Conservation (phyloP, 805 yeast genomes). For the Teunomyces pallodes region DNA sequence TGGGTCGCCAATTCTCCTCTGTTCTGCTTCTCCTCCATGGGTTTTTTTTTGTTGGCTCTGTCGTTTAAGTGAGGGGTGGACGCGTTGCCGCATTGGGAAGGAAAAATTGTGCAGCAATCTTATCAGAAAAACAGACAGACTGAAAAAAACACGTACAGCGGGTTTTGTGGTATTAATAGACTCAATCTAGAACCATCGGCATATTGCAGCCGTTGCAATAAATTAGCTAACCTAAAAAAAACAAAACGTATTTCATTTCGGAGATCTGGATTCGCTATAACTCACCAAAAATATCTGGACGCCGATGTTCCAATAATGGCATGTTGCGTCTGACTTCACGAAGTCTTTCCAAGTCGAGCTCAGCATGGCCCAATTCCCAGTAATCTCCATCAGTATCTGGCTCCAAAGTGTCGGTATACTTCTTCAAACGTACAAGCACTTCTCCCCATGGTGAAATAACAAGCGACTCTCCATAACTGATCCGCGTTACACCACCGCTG, state of each 20-base stretch:
- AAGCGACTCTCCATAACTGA: slow-evolving; percentile 83
- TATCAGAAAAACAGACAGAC: not conserved
- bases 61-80: slow-evolving; percentile 2
- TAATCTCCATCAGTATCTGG: slow-evolving; percentile 29
- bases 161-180: not conserved
- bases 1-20: not conserved
- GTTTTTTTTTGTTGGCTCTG: not conserved
- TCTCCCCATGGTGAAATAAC: slow-evolving; percentile 94
- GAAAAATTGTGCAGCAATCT: not conserved
- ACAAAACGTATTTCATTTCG: too few relatives aligned
- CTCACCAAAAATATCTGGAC: slow-evolving; percentile 56
- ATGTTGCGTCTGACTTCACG: slow-evolving; percentile 57
- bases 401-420: slow-evolving; percentile 24
- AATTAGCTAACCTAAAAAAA: too few relatives aligned
- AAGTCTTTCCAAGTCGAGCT: slow-evolving; percentile 54
- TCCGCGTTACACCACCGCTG: slow-evolving; percentile 44
- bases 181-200: not conserved
- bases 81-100: not conserved
- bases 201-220: not conserved
- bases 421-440: slow-evolving; percentile 51
- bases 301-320: slow-evolving; percentile 77
- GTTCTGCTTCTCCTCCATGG: not conserved
- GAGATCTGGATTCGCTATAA: slow-evolving; percentile 9
- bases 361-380: slow-evolving; percentile 54
- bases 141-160: not conserved